Evolutionary conservation across 2,329 filamentous ascomycete genomes (phyloP).

Genomic region (Sporothrix humicola): DNA sequence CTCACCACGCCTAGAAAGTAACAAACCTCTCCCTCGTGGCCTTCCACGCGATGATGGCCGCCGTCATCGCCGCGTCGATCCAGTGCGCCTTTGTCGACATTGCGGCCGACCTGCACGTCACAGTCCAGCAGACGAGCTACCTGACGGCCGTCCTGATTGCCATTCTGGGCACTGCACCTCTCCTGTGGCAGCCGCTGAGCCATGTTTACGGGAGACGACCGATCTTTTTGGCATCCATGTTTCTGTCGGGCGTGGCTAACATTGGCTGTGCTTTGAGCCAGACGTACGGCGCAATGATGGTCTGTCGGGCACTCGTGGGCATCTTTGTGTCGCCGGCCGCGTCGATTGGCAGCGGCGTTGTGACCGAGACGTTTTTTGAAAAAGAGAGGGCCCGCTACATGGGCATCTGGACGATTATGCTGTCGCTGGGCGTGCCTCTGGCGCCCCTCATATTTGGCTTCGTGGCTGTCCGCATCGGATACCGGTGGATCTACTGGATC

Average conservation of each 20-base stretch:
- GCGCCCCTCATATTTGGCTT: slow-evolving; percentile 49
- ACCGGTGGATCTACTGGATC: slow-evolving; percentile 65
- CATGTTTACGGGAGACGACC: slow-evolving; percentile 60
- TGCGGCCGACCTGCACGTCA: slow-evolving; percentile 55
- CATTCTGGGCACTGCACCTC: slow-evolving; percentile 57
- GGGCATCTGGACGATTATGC: slow-evolving; percentile 59
- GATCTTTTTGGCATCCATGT: slow-evolving; percentile 57
- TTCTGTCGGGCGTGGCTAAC: slow-evolving; percentile 56
- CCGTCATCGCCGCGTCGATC: slow-evolving; percentile 60
- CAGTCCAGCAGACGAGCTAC: slow-evolving; percentile 57
- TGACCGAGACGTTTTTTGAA: slow-evolving; percentile 64
- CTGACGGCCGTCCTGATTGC: slow-evolving; percentile 62
- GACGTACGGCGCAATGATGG: slow-evolving; percentile 56
- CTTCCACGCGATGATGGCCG: slow-evolving; percentile 63
- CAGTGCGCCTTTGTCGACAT: slow-evolving; percentile 61
- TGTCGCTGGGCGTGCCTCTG: slow-evolving; percentile 41
- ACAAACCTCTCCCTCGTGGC: slow-evolving; percentile 60
- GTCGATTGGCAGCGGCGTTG: slow-evolving; percentile 60
- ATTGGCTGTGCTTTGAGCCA: slow-evolving; percentile 59
- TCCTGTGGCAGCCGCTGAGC: slow-evolving; percentile 63
- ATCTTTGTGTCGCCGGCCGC: slow-evolving; percentile 63
- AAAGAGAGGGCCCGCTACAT: slow-evolving; percentile 60
- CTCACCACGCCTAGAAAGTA: slow-evolving; percentile 48
- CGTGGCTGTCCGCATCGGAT: slow-evolving; percentile 58
- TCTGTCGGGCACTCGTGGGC: slow-evolving; percentile 56